These are phyloP conservation scores for Gynochthodes officinalis DNA, from an alignment of 257 asterid genomes.

Conservation along the genomic window DNA sequence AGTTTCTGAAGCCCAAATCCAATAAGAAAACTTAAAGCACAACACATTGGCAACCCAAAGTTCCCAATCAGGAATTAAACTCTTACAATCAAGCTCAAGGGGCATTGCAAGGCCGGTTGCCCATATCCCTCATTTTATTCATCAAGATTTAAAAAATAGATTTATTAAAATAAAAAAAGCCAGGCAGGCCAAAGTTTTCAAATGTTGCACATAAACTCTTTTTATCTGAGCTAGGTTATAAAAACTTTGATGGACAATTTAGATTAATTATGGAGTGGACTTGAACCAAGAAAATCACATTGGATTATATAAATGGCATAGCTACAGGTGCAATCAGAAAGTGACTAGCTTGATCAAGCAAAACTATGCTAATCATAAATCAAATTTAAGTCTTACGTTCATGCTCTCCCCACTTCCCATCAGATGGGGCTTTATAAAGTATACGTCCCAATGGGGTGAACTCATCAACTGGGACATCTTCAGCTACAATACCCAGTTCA, in stretches of 20 bases:
- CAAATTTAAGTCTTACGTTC: constrained; percentile 49
- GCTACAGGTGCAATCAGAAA: background rate
- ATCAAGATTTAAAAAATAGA: background rate
- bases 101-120: background rate
- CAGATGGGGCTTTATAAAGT: constrained; percentile 93
- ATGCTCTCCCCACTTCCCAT: constrained; percentile 98
- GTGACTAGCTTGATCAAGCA: background rate
- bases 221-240: background rate
- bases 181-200: background rate
- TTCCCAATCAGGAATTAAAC: no score
- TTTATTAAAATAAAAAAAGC: no score
- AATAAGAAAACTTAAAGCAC: no score
- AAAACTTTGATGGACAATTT: background rate
- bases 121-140: background rate
- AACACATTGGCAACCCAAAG: no score
- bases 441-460: constrained; percentile 85
- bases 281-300: background rate
- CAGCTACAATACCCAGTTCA: constrained; percentile 85
- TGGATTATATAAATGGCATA: background rate
- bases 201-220: background rate
- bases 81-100: no score
- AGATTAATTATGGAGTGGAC: background rate
- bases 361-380: background rate
- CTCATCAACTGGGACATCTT: constrained; percentile 79
- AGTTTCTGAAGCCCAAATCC: background rate